Percentiles rank a stretch among this genome's conserved stretches.
Evolutionary conservation across 169 alveolate species (phyloP).

Genomic region (Cryptosporidium muris): DNA sequence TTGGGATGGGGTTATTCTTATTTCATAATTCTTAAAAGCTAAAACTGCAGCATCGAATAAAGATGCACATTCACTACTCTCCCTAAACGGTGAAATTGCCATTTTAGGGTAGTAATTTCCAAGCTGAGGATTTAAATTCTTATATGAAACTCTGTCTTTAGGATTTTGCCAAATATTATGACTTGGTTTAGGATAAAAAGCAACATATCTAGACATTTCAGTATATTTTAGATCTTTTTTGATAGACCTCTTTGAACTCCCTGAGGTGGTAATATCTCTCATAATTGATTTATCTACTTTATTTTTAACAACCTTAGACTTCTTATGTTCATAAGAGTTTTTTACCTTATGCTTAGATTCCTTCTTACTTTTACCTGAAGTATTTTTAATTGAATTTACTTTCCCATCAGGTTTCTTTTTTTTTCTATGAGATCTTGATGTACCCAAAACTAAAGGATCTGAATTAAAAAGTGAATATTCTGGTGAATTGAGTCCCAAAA

Average conservation of each 20-base stretch:
- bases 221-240: too few relatives aligned
- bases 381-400: neutral
- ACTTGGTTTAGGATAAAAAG: slow-evolving; percentile 18
- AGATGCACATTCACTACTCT: slow-evolving; percentile 55
- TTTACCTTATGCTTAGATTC: neutral
- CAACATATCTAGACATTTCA: slow-evolving; percentile 5
- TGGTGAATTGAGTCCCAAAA: too few relatives aligned
- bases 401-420: too few relatives aligned
- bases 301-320: too few relatives aligned
- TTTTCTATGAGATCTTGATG: too few relatives aligned
- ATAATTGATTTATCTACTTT: too few relatives aligned
- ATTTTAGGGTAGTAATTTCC: slow-evolving; percentile 50
- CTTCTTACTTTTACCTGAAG: neutral
- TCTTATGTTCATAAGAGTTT: neutral
- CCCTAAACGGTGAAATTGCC: slow-evolving; percentile 41
- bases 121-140: slow-evolving; percentile 22
- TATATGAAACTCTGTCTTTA: slow-evolving; percentile 17
- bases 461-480: too few relatives aligned
- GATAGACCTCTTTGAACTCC: too few relatives aligned
- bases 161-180: slow-evolving; percentile 57
- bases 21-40: slow-evolving; percentile 28
- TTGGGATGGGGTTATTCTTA: slow-evolving; percentile 16
- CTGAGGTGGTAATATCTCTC: too few relatives aligned
- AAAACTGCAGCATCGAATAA: slow-evolving; percentile 35
- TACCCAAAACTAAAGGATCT: too few relatives aligned